phyloP scores from a whole-genome alignment of 495 filamentous ascomycete genomes.

The Pyrenula massariospora region DNA sequence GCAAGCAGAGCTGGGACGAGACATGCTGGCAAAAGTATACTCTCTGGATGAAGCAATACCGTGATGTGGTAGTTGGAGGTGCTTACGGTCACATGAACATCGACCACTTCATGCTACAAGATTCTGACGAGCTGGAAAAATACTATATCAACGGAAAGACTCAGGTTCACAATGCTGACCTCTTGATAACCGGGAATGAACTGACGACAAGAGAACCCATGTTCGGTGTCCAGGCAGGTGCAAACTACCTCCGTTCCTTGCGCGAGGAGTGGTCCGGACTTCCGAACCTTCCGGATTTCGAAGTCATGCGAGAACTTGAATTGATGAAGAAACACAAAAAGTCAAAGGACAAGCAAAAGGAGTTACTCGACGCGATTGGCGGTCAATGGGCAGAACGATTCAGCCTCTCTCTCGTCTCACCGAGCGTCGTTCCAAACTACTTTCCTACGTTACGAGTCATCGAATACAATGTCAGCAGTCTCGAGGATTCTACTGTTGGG shows the following conservation, averaged over 20 bases:
- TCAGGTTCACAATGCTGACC: slow-evolving; percentile 3
- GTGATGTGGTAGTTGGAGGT: slow-evolving; percentile 71
- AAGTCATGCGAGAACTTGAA: slow-evolving; percentile 11
- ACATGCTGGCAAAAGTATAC: slow-evolving; percentile 98
- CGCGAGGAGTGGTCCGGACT: slow-evolving; percentile 66
- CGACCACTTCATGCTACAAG: slow-evolving; percentile 93
- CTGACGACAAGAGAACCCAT: slow-evolving; percentile 21
- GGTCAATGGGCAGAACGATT: slow-evolving; percentile 78
- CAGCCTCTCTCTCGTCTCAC: slow-evolving; percentile 62
- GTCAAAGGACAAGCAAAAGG: slow-evolving; percentile 31
- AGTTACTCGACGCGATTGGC: slow-evolving; percentile 55
- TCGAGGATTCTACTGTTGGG: slow-evolving; percentile 44
- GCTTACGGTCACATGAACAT: slow-evolving; percentile 97
- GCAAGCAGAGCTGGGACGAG: slow-evolving; percentile 81
- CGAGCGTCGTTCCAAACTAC: slow-evolving; percentile 87
- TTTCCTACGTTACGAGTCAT: slow-evolving; percentile 78
- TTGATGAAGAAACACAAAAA: slow-evolving; percentile 25
- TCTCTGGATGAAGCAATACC: slow-evolving; percentile 77
- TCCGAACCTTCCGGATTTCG: slow-evolving; percentile 38
- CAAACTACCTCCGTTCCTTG: slow-evolving; percentile 70
- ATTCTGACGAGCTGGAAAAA: slow-evolving; percentile 62
- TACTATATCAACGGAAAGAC: slow-evolving; percentile 17
- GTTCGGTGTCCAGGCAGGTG: slow-evolving; percentile 49
- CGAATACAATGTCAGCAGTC: slow-evolving; percentile 85
- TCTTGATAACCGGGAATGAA: not conserved